A percentile compares a stretch with the other conserved stretches of the same genome.
Conservation (phyloP, 805 yeast genomes). For the Candida hispaniensis region DNA sequence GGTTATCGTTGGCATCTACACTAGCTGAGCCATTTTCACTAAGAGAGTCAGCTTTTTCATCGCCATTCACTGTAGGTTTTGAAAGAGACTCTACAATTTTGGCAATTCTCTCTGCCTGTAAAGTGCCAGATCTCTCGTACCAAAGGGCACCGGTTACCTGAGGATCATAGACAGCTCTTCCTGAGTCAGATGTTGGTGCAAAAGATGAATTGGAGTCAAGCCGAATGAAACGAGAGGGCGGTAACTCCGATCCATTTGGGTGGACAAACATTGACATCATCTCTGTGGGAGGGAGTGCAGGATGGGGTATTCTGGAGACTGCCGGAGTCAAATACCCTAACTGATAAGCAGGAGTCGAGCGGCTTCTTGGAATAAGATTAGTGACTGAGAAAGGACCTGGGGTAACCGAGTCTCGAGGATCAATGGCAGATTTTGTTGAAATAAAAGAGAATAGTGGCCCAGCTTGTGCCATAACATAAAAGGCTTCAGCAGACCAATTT, state of each 20-base stretch:
- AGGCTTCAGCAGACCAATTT: conserved; percentile 83
- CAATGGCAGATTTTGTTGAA: conserved; percentile 58
- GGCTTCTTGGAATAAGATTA: conserved; percentile 50
- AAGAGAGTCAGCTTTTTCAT: conserved; percentile 1
- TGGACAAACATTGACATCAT: conserved; percentile 34
- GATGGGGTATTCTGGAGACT: conserved; percentile 38
- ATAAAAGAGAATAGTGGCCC: conserved; percentile 77
- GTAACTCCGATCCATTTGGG: conserved; percentile 37
- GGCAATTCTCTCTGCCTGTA: conserved; percentile 1
- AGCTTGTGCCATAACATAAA: conserved; percentile 45
- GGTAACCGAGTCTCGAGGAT: conserved; percentile 56
- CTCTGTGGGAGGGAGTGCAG: conserved; percentile 42
- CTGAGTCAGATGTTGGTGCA: conserved; percentile 58
- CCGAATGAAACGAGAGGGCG: conserved; percentile 56
- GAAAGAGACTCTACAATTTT: too few species aligned
- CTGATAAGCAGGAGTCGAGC: conserved; percentile 30
- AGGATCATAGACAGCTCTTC: conserved; percentile 42
- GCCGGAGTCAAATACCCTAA: conserved; percentile 40
- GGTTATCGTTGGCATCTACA: conserved; percentile 17
- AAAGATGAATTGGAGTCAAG: conserved; percentile 42
- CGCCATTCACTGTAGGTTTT: too few species aligned
- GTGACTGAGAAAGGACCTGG: conserved; percentile 60
- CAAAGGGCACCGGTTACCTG: conserved; percentile 25
- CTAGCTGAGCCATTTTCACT: conserved; percentile 2
- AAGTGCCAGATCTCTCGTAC: conserved; percentile 25